Percentiles rank a stretch among this genome's conserved stretches.
These are phyloP conservation scores for Epichloe glyceriae DNA, from an alignment of 2,329 filamentous ascomycete genomes.

Conservation along the genomic window DNA sequence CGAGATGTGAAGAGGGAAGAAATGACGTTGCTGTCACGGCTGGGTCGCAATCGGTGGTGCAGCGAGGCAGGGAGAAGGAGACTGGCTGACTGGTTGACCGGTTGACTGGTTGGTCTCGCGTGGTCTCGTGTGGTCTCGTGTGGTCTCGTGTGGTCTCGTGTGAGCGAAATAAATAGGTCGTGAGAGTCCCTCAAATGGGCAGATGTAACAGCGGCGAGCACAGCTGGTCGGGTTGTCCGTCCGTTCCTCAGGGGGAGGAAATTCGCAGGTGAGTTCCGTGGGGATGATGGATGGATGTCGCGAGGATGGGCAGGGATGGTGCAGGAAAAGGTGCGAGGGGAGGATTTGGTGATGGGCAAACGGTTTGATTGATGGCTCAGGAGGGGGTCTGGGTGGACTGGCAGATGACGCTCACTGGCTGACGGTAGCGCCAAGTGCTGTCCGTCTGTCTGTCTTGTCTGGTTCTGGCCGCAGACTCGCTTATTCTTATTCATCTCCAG, in stretches of 20 bases:
- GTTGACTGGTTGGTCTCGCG: too few species aligned
- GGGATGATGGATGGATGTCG: slow-evolving; percentile 1
- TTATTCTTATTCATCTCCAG: too few species aligned
- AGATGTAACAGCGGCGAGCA: background rate
- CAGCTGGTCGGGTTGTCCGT: background rate
- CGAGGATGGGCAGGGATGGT: slow-evolving; percentile 4
- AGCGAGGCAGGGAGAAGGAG: slow-evolving; percentile 6
- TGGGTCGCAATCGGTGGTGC: slow-evolving; percentile 10
- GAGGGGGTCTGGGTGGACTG: background rate
- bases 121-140: too few species aligned
- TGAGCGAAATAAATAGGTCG: background rate
- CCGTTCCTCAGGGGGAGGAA: background rate
- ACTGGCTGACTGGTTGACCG: too few species aligned
- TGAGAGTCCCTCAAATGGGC: background rate
- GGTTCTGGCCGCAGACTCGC: too few species aligned
- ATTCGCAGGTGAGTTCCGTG: background rate
- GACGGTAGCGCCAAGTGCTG: background rate
- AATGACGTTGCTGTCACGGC: slow-evolving; percentile 19
- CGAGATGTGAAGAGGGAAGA: slow-evolving; percentile 10
- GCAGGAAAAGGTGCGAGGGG: slow-evolving; percentile 3
- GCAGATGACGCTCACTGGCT: too few species aligned
- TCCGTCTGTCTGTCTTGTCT: background rate
- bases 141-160: background rate
- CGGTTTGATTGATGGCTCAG: background rate
- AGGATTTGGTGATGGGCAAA: background rate